These are phyloP conservation scores for Oryza nivara DNA, from an alignment of 176 grass and related monocot genomes.

Conservation along the genomic window DNA sequence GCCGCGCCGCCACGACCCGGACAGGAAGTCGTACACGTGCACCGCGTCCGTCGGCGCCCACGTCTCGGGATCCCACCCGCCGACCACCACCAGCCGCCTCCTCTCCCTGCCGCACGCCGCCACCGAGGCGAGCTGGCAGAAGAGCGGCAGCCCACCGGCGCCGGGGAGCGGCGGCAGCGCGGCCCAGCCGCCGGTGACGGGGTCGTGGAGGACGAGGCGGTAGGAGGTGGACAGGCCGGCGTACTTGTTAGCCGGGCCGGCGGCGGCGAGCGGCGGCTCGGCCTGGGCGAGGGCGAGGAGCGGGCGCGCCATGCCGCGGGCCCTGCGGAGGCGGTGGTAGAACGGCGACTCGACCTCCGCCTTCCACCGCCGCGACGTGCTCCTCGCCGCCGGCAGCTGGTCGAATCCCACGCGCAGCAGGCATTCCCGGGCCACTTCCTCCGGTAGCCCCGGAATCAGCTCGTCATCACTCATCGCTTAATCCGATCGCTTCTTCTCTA, in stretches of 20 bases:
- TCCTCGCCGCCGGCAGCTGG: conserved; percentile 44
- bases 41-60: conserved; percentile 63
- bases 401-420: conserved; percentile 65
- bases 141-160: conserved; percentile 52
- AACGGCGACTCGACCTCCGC: conserved; percentile 58
- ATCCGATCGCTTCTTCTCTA: too few species aligned
- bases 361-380: conserved; percentile 66
- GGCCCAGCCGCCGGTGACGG: conserved; percentile 40
- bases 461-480: conserved; percentile 24
- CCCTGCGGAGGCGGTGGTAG: conserved; percentile 57
- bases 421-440: conserved; percentile 82
- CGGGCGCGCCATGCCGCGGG: conserved; percentile 30
- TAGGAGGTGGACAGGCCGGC: conserved; percentile 32
- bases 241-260: conserved; percentile 39
- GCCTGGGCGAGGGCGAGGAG: conserved; percentile 53
- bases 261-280: conserved; percentile 5
- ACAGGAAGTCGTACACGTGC: conserved; percentile 69
- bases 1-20: conserved; percentile 45
- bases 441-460: conserved; percentile 75
- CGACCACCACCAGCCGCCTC: conserved; percentile 52
- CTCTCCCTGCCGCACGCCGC: conserved; percentile 20
- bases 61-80: conserved; percentile 72
- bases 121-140: conserved; percentile 69
- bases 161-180: conserved; percentile 47
- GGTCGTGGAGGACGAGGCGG: conserved; percentile 64